Evolutionary conservation across 345 rosid genomes (phyloP).

Genomic region (Corchorus capsularis): DNA sequence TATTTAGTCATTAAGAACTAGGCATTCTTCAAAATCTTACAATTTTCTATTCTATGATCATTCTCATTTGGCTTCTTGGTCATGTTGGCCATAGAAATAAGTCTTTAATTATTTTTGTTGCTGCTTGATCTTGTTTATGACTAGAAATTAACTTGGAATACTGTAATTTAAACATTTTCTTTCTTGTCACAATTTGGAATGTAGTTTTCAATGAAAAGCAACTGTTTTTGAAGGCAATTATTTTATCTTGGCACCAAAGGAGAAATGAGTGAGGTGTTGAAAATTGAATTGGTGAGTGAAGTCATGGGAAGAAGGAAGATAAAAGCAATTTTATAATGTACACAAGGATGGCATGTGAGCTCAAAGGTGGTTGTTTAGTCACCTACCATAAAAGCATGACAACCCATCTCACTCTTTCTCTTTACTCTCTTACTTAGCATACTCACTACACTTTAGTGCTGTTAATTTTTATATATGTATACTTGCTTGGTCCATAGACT

Average conservation of each 20-base stretch:
- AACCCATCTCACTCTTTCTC: slow-evolving; percentile 40
- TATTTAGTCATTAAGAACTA: neutral
- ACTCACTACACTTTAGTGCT: neutral
- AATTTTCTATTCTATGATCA: neutral
- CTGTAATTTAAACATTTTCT: slow-evolving; percentile 20
- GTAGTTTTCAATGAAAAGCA: slow-evolving; percentile 10
- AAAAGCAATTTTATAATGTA: slow-evolving; percentile 29
- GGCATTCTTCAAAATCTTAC: slow-evolving; percentile 1
- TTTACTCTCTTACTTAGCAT: neutral
- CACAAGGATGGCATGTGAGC: slow-evolving; percentile 50
- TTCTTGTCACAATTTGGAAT: slow-evolving; percentile 6
- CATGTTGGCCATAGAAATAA: slow-evolving; percentile 11
- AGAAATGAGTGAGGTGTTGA: slow-evolving; percentile 46
- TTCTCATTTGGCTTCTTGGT: neutral
- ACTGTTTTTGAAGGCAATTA: slow-evolving; percentile 19
- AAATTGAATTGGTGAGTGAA: slow-evolving; percentile 33
- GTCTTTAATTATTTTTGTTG: neutral
- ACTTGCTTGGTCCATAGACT: slow-evolving; percentile 16
- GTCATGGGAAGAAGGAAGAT: slow-evolving; percentile 31
- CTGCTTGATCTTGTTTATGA: slow-evolving; percentile 1
- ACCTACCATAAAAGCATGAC: slow-evolving; percentile 54
- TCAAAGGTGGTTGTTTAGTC: slow-evolving; percentile 57
- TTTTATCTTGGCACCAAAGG: slow-evolving; percentile 43
- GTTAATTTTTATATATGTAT: neutral
- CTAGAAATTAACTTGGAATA: neutral